phyloP scores from a whole-genome alignment of 176 grass and related monocot species.

The Themeda triandra region DNA sequence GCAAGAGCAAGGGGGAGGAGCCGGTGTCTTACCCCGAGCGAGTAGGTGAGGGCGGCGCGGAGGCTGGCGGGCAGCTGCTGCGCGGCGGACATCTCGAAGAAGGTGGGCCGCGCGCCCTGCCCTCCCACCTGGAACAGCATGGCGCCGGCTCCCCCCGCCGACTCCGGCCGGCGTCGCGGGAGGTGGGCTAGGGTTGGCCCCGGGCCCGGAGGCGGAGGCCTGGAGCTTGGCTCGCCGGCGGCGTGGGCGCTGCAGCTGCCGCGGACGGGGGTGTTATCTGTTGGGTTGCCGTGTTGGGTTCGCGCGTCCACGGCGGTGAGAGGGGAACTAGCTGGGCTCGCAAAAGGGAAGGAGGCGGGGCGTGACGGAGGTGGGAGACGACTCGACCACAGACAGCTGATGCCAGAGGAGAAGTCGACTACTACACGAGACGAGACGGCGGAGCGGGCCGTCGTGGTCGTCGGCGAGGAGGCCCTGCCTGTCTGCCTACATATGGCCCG shows the following conservation, averaged over 20 bases:
- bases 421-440: no score
- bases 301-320: conserved; percentile 33
- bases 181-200: conserved; percentile 11
- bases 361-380: conserved; percentile 5
- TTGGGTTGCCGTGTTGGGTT: neutral
- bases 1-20: neutral
- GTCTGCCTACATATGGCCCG: no score
- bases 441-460: no score
- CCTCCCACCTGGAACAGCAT: conserved; percentile 99
- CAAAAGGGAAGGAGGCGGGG: neutral
- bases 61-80: conserved; percentile 97
- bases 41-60: conserved; percentile 86
- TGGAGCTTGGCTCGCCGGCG: neutral
- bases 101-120: conserved; percentile 94
- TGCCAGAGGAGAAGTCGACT: no score
- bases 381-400: no score
- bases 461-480: no score
- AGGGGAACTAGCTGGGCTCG: neutral
- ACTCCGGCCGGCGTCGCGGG: neutral
- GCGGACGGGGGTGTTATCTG: conserved; percentile 15
- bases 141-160: conserved; percentile 20
- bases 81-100: conserved; percentile 99
- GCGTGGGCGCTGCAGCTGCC: neutral
- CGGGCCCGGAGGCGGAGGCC: neutral
- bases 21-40: conserved; percentile 61